phyloP scores from a whole-genome alignment of 31 red algal genomes.

The Asparagopsis taxiformis region DNA sequence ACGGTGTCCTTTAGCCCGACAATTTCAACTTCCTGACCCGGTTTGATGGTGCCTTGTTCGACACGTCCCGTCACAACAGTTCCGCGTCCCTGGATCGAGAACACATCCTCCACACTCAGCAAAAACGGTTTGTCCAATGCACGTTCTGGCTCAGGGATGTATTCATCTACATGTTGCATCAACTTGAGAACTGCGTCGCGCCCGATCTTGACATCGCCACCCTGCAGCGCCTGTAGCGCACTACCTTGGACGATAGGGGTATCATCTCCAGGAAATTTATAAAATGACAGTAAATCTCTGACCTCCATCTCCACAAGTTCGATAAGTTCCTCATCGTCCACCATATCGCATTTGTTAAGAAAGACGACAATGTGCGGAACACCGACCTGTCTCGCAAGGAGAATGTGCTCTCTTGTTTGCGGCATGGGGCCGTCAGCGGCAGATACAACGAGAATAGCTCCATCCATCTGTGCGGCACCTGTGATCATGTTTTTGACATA shows the following conservation, averaged over 20 bases:
- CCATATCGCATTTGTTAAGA: constrained; percentile 98
- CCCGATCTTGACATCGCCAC: constrained; percentile 61
- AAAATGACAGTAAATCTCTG: constrained; percentile 86
- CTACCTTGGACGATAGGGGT: constrained; percentile 86
- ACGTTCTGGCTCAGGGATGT: constrained; percentile 86
- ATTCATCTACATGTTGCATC: constrained; percentile 83
- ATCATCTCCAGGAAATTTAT: constrained; percentile 96
- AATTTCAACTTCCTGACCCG: constrained; percentile 91
- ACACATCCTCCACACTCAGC: constrained; percentile 94
- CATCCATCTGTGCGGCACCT: constrained; percentile 99
- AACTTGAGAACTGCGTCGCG: constrained; percentile 73
- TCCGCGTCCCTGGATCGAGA: constrained; percentile 97
- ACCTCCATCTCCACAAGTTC: constrained; percentile 99
- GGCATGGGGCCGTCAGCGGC: constrained; percentile 98
- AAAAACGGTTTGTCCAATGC: constrained; percentile 93
- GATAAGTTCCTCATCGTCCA: constrained; percentile 92
- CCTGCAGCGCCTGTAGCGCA: constrained; percentile 88
- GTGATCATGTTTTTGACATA: constrained; percentile 99
- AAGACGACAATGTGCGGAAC: constrained; percentile 98
- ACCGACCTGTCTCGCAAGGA: constrained; percentile 95
- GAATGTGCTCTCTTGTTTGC: constrained; percentile 97
- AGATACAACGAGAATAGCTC: constrained; percentile 95
- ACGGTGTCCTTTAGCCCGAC: constrained; percentile 88
- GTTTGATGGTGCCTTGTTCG: constrained; percentile 87
- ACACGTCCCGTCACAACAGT: constrained; percentile 99